Conservation (phyloP, 2,329 filamentous ascomycete species). For the Pseudogymnoascus sp. region DNA sequence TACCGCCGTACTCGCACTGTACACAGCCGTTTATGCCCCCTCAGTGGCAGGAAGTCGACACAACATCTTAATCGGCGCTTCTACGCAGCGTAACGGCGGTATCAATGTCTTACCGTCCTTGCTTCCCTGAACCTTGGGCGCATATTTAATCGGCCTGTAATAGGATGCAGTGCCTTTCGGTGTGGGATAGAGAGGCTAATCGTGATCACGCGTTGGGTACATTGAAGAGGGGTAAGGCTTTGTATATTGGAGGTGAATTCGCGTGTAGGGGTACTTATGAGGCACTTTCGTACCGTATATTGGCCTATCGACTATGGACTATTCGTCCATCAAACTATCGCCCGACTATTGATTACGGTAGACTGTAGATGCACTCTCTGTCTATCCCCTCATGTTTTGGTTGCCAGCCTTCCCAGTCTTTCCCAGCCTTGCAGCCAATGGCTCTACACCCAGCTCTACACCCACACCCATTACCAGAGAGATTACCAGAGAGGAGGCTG, state of each 20-base stretch:
- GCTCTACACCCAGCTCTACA: not conserved
- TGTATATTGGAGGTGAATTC: not conserved
- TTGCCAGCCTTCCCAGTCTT: not conserved
- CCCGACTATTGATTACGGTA: not conserved
- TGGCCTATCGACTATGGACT: not conserved
- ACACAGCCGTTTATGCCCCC: not conserved
- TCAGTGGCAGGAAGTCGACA: not conserved
- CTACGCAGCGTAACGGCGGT: not conserved
- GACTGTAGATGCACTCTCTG: not conserved
- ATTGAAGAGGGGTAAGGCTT: not conserved
- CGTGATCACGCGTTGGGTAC: slow-evolving; percentile 7
- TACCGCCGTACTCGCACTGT: not conserved
- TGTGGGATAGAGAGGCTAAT: not conserved
- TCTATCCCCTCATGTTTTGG: not conserved
- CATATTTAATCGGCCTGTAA: not conserved
- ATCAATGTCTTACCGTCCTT: not conserved
- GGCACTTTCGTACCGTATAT: not conserved
- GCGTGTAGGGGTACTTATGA: not conserved
- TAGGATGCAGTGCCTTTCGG: not conserved
- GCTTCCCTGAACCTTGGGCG: not conserved
- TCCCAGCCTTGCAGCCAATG: not conserved
- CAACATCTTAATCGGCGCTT: not conserved
- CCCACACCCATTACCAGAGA: too few species aligned
- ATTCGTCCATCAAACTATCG: too few species aligned
- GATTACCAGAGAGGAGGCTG: too few species aligned